Evolutionary conservation across 805 yeast species (phyloP).

Genomic region (Saturnispora bothae): DNA sequence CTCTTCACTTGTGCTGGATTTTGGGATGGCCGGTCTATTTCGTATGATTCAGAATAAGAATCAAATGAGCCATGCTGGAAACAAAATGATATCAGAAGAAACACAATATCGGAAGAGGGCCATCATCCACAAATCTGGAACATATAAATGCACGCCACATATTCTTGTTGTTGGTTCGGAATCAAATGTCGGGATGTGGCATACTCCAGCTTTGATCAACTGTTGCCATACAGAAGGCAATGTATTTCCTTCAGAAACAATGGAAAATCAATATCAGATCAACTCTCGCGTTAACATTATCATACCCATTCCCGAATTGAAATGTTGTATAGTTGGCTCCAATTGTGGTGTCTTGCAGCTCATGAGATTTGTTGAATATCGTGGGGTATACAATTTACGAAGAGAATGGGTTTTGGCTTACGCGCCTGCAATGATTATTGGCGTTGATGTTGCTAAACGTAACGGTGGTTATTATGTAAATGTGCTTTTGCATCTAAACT

Average conservation of each 20-base stretch:
- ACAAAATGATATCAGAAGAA: not conserved
- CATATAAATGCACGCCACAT: not conserved
- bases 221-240: not conserved
- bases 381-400: slow-evolving; percentile 33
- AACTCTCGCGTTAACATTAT: slow-evolving; percentile 20
- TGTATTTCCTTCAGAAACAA: slow-evolving; percentile 1
- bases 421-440: slow-evolving; percentile 2
- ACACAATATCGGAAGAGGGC: slow-evolving; percentile 3
- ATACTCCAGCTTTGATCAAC: not conserved
- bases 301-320: slow-evolving; percentile 29
- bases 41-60: not conserved
- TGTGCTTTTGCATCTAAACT: not conserved
- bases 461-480: slow-evolving; percentile 1
- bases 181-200: slow-evolving; percentile 2
- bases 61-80: not conserved
- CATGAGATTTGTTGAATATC: slow-evolving; percentile 31
- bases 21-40: slow-evolving; percentile 6
- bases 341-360: slow-evolving; percentile 35
- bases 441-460: not conserved
- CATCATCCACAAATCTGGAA: not conserved
- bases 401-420: slow-evolving; percentile 34
- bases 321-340: slow-evolving; percentile 32
- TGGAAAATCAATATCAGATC: slow-evolving; percentile 16
- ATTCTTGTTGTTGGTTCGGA: not conserved
- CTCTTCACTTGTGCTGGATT: no score